Evolutionary conservation across 164 flowering plant species (phyloP), one percentile per base, ranked within the genome.

Genomic region (Santalum album): DNA sequence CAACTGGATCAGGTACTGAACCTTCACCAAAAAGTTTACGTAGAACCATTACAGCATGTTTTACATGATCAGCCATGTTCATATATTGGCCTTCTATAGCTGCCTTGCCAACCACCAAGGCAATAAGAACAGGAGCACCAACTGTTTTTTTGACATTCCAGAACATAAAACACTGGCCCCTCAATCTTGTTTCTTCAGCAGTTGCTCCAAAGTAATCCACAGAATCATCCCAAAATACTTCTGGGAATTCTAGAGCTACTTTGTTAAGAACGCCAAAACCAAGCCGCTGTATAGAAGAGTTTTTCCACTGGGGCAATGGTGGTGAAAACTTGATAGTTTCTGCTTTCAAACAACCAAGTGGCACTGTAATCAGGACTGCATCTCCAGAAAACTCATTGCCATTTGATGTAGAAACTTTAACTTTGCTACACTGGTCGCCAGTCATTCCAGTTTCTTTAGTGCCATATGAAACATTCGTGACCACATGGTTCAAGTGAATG

Each of bases 131-230:
- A 69, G 99, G 99, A 58, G 97, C 90, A 12, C 96, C 96, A 57
- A 79, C 95, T 14, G 97, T 89, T 77, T 94, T 94, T 68, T 68
- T 80, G 53, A 94, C 75, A 74, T 94, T 94, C 99, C 99, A 94
- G 68, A 94, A 94, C 99, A 94, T 94, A 77, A 94, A 94, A 71
- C 99, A 94, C 44, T 71, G 81, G 0, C 99, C 99, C 57, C 99
- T 78, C 49, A 54, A 27, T 40, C 78, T 72, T 25, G 86, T 85
- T 69, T 82, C 81, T 75, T 90, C 92, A 19, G 99, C 91, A 65
- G 99, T 94, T 15, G 96, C 95, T 58, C 99, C 99, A 81, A 94
- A 94, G 65, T 94, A 94, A 71, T 94, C 99, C 55, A 94, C 86
- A 38, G 80, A 71, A 54, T 87, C 96, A 79, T 94, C 97, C 99